phyloP scores from a whole-genome alignment of 2,329 filamentous ascomycete genomes.

The Pyrenophora seminiperda region DNA sequence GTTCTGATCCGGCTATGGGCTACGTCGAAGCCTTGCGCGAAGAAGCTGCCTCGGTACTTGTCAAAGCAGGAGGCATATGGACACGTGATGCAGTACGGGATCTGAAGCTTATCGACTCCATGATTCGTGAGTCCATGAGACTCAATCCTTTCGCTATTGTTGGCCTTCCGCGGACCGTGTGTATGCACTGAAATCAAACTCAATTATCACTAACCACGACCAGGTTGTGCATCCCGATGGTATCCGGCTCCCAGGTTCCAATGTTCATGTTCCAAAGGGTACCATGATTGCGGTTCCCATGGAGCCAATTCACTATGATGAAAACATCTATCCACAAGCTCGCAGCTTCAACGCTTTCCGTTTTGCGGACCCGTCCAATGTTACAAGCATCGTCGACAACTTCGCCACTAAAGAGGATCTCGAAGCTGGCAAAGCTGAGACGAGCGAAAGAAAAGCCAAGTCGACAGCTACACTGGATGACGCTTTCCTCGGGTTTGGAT shows the following conservation, averaged over 20 bases:
- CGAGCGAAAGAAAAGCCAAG: constrained; percentile 13
- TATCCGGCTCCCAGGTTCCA: constrained; percentile 10
- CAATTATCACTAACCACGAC: not conserved
- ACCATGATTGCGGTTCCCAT: constrained; percentile 22
- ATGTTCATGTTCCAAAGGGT: constrained; percentile 16
- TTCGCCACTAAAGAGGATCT: constrained; percentile 19
- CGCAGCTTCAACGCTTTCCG: constrained; percentile 22
- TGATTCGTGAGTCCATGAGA: constrained; percentile 24
- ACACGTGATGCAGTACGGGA: constrained; percentile 18
- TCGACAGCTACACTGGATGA: constrained; percentile 24
- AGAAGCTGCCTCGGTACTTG: constrained; percentile 15
- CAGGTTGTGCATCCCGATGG: constrained; percentile 21
- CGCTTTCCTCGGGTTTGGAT: constrained; percentile 23
- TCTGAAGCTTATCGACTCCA: constrained; percentile 20
- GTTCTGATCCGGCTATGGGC: constrained; percentile 15
- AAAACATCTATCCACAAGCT: constrained; percentile 19
- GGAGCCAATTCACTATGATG: constrained; percentile 21
- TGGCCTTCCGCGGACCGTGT: constrained; percentile 19
- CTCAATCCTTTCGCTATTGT: constrained; percentile 20
- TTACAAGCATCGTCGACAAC: constrained; percentile 19
- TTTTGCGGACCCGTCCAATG: constrained; percentile 16
- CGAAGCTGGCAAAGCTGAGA: constrained; percentile 10
- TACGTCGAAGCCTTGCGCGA: constrained; percentile 20
- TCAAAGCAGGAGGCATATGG: constrained; percentile 15
- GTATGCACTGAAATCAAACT: not conserved